Evolutionary conservation across 768 basidiomycete species (phyloP).

Genomic region (Auriscalpium microsporum): DNA sequence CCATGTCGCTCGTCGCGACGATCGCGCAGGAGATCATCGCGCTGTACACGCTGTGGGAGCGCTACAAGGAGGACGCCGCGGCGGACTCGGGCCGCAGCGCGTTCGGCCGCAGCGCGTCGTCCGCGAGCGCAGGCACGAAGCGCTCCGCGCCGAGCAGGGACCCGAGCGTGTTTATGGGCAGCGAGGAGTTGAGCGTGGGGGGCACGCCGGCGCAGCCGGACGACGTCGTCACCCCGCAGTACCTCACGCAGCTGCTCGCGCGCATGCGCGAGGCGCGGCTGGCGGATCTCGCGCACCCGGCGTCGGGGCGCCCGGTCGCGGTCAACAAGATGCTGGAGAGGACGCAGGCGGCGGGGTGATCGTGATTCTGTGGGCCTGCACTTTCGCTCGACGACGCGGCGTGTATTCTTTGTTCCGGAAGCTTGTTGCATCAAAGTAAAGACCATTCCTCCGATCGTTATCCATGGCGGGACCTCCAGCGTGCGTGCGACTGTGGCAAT

Average conservation of each 20-base stretch:
- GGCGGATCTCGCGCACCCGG: conserved; percentile 44
- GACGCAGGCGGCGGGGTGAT: conserved; percentile 54
- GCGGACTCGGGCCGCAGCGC: conserved; percentile 22
- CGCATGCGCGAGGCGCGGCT: conserved; percentile 62
- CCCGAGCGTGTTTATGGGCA: conserved; percentile 19
- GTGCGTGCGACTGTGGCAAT: no score
- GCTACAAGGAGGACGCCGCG: conserved; percentile 59
- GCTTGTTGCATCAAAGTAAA: no score
- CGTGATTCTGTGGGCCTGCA: conserved; percentile 11
- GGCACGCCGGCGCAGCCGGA: conserved; percentile 23
- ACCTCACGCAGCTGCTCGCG: conserved; percentile 47
- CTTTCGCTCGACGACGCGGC: no score
- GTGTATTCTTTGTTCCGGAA: no score
- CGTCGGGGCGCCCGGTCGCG: conserved; percentile 41
- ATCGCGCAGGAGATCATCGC: conserved; percentile 89
- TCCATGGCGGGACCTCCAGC: no score
- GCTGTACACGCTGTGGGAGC: conserved; percentile 83
- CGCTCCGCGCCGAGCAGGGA: conserved; percentile 7
- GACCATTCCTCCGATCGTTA: no score
- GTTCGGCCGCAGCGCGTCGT: conserved; percentile 10
- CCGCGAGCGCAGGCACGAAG: conserved; percentile 20
- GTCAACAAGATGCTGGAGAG: conserved; percentile 71
- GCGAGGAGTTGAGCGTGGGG: conserved; percentile 19
- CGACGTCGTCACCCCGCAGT: conserved; percentile 43
- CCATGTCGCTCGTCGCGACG: conserved; percentile 69